These are phyloP conservation scores for Yarrowia deformans DNA, from an alignment of 805 yeast genomes.

Conservation along the genomic window DNA sequence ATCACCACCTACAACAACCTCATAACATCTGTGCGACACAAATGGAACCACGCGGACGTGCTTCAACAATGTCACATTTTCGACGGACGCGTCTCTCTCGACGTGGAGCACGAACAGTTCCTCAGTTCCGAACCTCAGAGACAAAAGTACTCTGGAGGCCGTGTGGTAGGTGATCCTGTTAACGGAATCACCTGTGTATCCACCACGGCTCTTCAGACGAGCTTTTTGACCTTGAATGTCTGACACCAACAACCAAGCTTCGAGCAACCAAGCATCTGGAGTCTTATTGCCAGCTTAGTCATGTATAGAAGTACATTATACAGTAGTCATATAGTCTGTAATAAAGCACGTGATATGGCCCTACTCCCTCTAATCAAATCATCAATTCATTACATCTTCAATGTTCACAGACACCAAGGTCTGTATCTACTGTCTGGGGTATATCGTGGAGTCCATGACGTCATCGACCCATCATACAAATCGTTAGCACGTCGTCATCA, in stretches of 20 bases:
- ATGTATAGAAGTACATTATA: too few species aligned
- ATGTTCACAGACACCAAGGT: not conserved
- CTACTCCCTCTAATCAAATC: too few species aligned
- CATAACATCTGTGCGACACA: conserved; percentile 1
- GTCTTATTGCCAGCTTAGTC: too few species aligned
- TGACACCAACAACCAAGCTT: too few species aligned
- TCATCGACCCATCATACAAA: too few species aligned
- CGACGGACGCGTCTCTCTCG: conserved; percentile 4
- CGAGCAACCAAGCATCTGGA: too few species aligned
- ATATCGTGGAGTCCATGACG: not conserved
- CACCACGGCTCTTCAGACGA: conserved; percentile 7
- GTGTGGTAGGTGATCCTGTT: conserved; percentile 1
- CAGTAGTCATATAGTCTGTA: too few species aligned
- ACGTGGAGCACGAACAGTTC: not conserved
- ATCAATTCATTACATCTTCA: conserved; percentile 29
- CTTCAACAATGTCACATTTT: conserved; percentile 24
- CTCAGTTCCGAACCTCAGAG: not conserved
- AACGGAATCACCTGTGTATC: conserved; percentile 9
- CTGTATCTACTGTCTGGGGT: not conserved
- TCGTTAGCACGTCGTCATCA: too few species aligned
- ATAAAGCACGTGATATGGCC: too few species aligned
- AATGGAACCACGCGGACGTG: conserved; percentile 30
- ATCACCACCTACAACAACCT: not conserved
- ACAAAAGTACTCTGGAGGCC: conserved; percentile 3
- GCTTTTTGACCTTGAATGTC: conserved; percentile 2